Percentiles rank a stretch among this genome's conserved stretches.
Conservation (phyloP, 2,329 filamentous ascomycete genomes). For the Aaosphaeria arxii region DNA sequence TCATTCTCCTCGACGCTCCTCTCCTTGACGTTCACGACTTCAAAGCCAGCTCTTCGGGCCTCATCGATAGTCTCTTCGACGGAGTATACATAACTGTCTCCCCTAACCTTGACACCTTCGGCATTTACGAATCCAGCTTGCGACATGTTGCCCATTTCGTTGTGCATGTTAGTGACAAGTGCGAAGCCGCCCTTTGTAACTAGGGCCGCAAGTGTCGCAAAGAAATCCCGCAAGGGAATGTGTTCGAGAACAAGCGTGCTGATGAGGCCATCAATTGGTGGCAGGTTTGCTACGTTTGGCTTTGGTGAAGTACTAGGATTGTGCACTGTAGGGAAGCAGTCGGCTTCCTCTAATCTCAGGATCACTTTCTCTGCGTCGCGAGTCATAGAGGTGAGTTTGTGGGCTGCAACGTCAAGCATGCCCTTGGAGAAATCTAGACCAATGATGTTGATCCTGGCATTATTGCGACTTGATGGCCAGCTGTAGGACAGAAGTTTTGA, state of each 20-base stretch:
- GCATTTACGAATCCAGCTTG: constrained; percentile 62
- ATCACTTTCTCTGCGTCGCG: not conserved
- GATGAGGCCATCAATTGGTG: constrained; percentile 44
- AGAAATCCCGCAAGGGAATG: constrained; percentile 52
- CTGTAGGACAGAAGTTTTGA: constrained; percentile 45
- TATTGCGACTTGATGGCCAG: constrained; percentile 7
- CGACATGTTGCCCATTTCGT: constrained; percentile 58
- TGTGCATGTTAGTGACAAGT: constrained; percentile 67
- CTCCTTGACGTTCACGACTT: constrained; percentile 25
- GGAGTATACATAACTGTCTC: constrained; percentile 57
- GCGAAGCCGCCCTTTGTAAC: constrained; percentile 47
- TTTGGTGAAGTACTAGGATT: constrained; percentile 16
- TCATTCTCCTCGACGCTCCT: constrained; percentile 26
- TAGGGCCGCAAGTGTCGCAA: constrained; percentile 46
- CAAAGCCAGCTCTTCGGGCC: constrained; percentile 38
- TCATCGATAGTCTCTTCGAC: constrained; percentile 51
- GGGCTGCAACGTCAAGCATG: constrained; percentile 56
- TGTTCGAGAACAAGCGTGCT: constrained; percentile 66
- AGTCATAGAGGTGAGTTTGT: constrained; percentile 24
- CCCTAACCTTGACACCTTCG: constrained; percentile 54
- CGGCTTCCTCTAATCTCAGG: constrained; percentile 19
- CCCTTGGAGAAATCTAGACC: constrained; percentile 56
- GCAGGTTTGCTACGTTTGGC: constrained; percentile 8
- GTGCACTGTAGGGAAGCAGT: constrained; percentile 26
- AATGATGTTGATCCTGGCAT: constrained; percentile 38